Percentiles rank a stretch among this genome's conserved stretches.
phyloP scores from a whole-genome alignment of 257 asterid genomes.

The Parsonsia alboflavescens region DNA sequence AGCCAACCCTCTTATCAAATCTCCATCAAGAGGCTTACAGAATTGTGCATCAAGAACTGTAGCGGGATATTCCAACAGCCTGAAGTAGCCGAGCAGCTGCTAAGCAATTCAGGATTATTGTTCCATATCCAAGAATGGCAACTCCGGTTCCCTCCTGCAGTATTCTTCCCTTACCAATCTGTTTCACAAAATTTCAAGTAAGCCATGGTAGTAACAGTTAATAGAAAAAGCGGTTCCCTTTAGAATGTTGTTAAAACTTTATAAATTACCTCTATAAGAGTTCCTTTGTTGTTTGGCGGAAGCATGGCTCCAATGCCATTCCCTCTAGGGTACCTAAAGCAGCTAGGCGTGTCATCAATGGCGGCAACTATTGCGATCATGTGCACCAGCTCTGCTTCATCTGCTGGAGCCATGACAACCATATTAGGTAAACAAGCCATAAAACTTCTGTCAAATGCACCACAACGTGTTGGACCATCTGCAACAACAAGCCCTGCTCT shows the following conservation, averaged over 20 bases:
- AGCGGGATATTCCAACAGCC: constrained; percentile 13
- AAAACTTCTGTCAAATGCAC: constrained; percentile 60
- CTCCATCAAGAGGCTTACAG: constrained; percentile 36
- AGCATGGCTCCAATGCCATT: constrained; percentile 53
- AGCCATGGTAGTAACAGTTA: neutral
- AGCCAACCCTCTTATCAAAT: constrained; percentile 23
- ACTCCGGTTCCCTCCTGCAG: constrained; percentile 30
- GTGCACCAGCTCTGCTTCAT: constrained; percentile 67
- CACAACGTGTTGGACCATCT: constrained; percentile 71
- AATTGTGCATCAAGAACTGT: constrained; percentile 37
- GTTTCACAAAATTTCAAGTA: neutral
- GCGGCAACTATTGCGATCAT: constrained; percentile 62
- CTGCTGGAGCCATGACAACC: constrained; percentile 82
- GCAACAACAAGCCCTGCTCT: constrained; percentile 78
- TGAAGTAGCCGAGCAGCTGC: constrained; percentile 29
- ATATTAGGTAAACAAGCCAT: constrained; percentile 78
- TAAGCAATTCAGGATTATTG: constrained; percentile 28
- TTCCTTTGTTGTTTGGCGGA: constrained; percentile 53
- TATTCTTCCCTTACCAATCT: constrained; percentile 36
- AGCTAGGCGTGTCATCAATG: constrained; percentile 60
- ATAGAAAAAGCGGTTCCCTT: neutral
- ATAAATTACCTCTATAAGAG: constrained; percentile 42
- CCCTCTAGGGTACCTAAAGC: constrained; percentile 70
- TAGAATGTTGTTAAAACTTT: neutral
- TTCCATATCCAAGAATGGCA: constrained; percentile 33